Conservation (phyloP, 148 eudicot species). For the Persicaria maculosa region DNA sequence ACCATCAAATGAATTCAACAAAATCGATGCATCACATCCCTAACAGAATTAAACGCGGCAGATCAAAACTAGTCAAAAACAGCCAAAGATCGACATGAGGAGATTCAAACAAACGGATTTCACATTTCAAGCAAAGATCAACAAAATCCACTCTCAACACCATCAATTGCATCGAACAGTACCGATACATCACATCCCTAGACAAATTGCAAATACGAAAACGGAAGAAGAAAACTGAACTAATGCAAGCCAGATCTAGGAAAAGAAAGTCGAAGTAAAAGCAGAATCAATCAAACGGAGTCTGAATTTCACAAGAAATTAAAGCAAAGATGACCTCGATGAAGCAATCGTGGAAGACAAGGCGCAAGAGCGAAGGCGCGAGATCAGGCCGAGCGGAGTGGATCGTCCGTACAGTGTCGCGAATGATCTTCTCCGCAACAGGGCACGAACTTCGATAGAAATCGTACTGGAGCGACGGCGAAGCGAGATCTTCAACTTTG, state of each 20-base stretch:
- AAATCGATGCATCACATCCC: conserved; percentile 62
- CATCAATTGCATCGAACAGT: background rate
- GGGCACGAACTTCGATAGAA: conserved; percentile 49
- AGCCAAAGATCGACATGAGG: background rate
- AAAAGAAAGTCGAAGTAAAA: background rate
- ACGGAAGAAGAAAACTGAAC: too few species aligned
- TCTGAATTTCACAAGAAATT: background rate
- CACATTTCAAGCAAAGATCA: background rate
- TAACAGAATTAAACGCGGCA: conserved; percentile 2
- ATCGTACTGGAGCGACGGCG: conserved; percentile 21
- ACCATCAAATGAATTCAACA: conserved; percentile 36
- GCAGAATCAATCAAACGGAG: background rate
- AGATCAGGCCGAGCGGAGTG: conserved; percentile 15
- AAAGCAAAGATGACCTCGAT: conserved; percentile 26
- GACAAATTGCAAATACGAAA: background rate
- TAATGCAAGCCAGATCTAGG: too few species aligned
- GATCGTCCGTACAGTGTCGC: conserved; percentile 26
- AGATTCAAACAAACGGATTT: background rate
- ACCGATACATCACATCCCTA: background rate
- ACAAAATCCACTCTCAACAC: background rate
- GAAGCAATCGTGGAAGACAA: conserved; percentile 65
- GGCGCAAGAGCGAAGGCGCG: conserved; percentile 46
- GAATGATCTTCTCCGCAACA: conserved; percentile 35
- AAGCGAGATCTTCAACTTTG: background rate
- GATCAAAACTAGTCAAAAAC: background rate